Percentiles rank a stretch among this genome's conserved stretches.
These are phyloP conservation scores for Russula olivacea DNA, from an alignment of 768 basidiomycete species.

Conservation along the genomic window DNA sequence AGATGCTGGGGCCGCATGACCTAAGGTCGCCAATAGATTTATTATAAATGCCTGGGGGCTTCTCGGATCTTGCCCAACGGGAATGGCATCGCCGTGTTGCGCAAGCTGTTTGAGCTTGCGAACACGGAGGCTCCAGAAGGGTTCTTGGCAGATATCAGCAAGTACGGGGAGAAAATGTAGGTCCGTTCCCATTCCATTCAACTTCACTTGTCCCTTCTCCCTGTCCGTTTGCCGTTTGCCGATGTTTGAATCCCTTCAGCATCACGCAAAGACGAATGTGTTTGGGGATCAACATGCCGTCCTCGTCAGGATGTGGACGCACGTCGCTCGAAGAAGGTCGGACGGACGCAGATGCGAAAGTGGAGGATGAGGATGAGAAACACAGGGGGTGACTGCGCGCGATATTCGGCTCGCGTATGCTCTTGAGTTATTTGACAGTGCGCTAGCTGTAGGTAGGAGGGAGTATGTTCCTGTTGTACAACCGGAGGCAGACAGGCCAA, in stretches of 20 bases:
- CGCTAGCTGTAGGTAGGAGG: conserved; percentile 2
- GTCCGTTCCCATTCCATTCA: background rate
- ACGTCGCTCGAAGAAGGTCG: background rate
- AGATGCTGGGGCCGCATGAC: too few relatives aligned
- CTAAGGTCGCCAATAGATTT: too few relatives aligned
- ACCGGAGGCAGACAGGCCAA: conserved; percentile 14
- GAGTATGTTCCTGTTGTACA: conserved; percentile 7
- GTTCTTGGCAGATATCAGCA: conserved; percentile 3
- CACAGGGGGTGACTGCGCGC: conserved; percentile 11
- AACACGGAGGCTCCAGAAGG: background rate
- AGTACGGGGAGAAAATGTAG: conserved; percentile 8
- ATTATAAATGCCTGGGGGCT: too few relatives aligned
- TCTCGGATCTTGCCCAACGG: conserved; percentile 12
- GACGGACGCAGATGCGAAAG: background rate
- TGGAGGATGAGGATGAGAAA: background rate
- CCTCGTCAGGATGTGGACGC: too few relatives aligned
- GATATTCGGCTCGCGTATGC: conserved; percentile 18
- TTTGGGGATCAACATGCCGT: too few relatives aligned
- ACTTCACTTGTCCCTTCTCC: too few relatives aligned
- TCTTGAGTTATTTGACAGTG: conserved; percentile 18
- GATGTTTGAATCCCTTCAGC: too few relatives aligned
- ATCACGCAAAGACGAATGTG: too few relatives aligned
- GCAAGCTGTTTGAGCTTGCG: conserved; percentile 11
- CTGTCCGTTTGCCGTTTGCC: too few relatives aligned
- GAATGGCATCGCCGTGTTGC: conserved; percentile 14